phyloP scores from a whole-genome alignment of 441 rosid genomes.

The Populus hybrid region DNA sequence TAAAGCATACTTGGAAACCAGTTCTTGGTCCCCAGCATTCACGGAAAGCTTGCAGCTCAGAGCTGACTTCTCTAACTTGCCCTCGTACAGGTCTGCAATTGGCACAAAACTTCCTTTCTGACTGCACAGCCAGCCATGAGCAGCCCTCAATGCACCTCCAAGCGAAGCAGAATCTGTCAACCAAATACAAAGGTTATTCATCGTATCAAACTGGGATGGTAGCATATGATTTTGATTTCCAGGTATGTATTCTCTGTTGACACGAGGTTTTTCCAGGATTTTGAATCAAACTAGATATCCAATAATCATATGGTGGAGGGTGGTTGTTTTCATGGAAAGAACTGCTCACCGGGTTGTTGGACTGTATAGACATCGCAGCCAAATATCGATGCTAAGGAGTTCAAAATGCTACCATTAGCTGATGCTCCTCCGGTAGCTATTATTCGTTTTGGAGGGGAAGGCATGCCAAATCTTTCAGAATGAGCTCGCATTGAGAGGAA shows the following conservation, averaged over 20 bases:
- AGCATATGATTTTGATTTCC: not conserved
- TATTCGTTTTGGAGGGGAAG: conserved; percentile 77
- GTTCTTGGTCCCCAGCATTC: conserved; percentile 43
- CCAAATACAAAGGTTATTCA: not conserved
- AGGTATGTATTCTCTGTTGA: not conserved
- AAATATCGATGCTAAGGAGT: conserved; percentile 59
- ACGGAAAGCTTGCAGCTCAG: conserved; percentile 65
- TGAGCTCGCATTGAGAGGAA: conserved; percentile 88
- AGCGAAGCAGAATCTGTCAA: conserved; percentile 56
- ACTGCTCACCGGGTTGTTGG: conserved; percentile 67
- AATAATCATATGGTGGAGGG: not conserved
- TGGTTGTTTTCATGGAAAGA: conserved; percentile 2
- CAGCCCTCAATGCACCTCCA: conserved; percentile 93
- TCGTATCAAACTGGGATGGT: not conserved
- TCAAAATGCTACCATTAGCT: conserved; percentile 62
- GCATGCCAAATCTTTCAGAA: conserved; percentile 88
- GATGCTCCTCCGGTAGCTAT: conserved; percentile 97
- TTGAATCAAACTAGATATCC: not conserved
- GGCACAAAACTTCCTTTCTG: conserved; percentile 65
- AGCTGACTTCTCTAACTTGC: conserved; percentile 59
- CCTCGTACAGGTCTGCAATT: conserved; percentile 57
- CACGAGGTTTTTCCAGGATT: too few species aligned
- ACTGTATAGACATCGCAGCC: conserved; percentile 82
- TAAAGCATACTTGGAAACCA: conserved; percentile 48
- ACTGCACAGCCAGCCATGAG: conserved; percentile 89